Evolutionary conservation across 805 yeast species (phyloP).

Genomic region (Clavispora fructus): DNA sequence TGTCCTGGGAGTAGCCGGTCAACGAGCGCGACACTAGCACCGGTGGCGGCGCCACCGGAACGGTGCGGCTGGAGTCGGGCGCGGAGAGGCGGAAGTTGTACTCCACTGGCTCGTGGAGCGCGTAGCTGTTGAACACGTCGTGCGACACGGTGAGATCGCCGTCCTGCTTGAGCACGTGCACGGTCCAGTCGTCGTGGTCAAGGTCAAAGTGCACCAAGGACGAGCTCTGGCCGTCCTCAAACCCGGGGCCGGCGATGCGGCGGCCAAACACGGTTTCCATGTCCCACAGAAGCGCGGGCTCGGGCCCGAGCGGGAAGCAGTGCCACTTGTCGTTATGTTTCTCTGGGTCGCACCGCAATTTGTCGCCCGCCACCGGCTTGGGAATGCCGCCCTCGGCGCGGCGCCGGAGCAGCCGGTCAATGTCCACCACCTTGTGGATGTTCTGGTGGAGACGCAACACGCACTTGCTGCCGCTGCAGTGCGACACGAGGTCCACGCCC

Average conservation of each 20-base stretch:
- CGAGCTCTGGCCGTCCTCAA: constrained; percentile 40
- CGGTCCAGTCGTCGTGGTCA: constrained; percentile 44
- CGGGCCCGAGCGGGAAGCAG: constrained; percentile 73
- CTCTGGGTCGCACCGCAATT: constrained; percentile 66
- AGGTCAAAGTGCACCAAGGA: constrained; percentile 42
- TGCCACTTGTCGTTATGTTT: constrained; percentile 57
- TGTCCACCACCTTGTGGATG: constrained; percentile 68
- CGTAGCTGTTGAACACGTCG: constrained; percentile 6
- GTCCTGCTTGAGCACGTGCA: constrained; percentile 19
- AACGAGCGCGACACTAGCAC: constrained; percentile 75
- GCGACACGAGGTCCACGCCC: constrained; percentile 73
- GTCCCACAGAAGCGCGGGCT: constrained; percentile 42
- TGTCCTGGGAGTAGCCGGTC: constrained; percentile 87
- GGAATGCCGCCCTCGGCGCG: constrained; percentile 64
- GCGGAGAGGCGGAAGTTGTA: constrained; percentile 41
- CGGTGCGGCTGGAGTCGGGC: constrained; percentile 35
- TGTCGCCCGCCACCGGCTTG: constrained; percentile 64
- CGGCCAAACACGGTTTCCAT: constrained; percentile 69
- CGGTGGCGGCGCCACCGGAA: constrained; percentile 49
- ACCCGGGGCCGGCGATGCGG: constrained; percentile 56
- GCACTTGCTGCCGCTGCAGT: constrained; percentile 43
- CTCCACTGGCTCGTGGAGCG: constrained; percentile 13
- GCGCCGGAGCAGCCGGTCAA: constrained; percentile 62
- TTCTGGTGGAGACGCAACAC: constrained; percentile 54
- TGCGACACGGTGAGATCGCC: constrained; percentile 1